Evolutionary conservation across 768 basidiomycete species (phyloP).

Genomic region (Calocera cornea): DNA sequence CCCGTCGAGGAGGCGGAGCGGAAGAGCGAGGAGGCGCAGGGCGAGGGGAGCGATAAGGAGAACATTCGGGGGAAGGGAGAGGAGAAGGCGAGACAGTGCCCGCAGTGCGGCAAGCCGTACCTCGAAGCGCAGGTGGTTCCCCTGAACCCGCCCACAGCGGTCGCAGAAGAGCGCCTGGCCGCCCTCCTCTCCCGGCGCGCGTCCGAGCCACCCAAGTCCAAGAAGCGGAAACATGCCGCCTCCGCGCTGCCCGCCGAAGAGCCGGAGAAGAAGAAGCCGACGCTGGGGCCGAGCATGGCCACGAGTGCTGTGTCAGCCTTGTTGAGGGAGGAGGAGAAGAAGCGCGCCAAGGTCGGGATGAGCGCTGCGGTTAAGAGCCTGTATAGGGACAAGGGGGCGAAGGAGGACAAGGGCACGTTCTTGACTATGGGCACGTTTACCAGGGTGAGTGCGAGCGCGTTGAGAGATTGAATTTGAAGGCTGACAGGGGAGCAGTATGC

Average conservation of each 20-base stretch:
- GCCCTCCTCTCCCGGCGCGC: conserved; percentile 46
- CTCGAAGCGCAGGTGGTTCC: conserved; percentile 37
- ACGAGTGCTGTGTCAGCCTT: conserved; percentile 44
- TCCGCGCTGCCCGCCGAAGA: conserved; percentile 18
- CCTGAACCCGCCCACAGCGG: conserved; percentile 59
- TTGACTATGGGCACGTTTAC: conserved; percentile 90
- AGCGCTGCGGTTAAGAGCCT: conserved; percentile 74
- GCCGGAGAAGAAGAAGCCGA: conserved; percentile 18
- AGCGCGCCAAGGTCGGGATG: conserved; percentile 64
- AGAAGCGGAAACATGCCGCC: conserved; percentile 45
- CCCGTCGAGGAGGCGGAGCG: conserved; percentile 23
- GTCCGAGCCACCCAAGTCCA: conserved; percentile 37
- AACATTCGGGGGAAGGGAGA: conserved; percentile 17
- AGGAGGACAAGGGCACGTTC: conserved; percentile 65
- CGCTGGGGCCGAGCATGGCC: conserved; percentile 13
- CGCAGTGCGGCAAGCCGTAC: conserved; percentile 60
- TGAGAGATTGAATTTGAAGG: not conserved
- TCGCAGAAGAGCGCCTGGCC: conserved; percentile 43
- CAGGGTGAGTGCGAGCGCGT: conserved; percentile 42
- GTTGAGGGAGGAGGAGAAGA: conserved; percentile 67
- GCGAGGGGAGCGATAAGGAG: conserved; percentile 16
- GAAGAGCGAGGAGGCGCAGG: conserved; percentile 12
- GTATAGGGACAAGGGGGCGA: conserved; percentile 46
- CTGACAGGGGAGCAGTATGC: not conserved
- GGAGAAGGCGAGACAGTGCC: conserved; percentile 29